These are phyloP conservation scores for Pachyrhizus erosus DNA, from an alignment of 306 rosid species.

Conservation along the genomic window DNA sequence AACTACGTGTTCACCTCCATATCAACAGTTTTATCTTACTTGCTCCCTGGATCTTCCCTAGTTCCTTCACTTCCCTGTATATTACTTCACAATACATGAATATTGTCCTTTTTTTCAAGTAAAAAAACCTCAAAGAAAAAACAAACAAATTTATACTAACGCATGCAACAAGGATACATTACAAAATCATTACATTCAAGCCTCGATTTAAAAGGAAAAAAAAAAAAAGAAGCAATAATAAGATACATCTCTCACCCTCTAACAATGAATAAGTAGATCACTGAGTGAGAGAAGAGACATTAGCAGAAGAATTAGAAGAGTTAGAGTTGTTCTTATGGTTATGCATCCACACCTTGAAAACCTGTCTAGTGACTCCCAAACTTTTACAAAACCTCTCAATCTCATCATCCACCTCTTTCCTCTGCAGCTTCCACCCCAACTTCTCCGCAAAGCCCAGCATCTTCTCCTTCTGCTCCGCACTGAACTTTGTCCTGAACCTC, in stretches of 20 bases:
- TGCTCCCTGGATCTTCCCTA: background rate
- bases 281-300: conserved; percentile 74
- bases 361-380: conserved; percentile 71
- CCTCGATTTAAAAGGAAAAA: background rate
- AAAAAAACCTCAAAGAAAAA: background rate
- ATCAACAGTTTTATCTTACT: background rate
- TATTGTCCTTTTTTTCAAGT: background rate
- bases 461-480: conserved; percentile 81
- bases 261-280: background rate
- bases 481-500: conserved; percentile 79
- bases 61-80: too few species aligned
- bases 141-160: background rate
- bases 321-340: conserved; percentile 77
- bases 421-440: conserved; percentile 80
- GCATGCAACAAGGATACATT: conserved; percentile 26
- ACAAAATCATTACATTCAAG: conserved; percentile 40
- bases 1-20: background rate
- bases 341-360: conserved; percentile 94
- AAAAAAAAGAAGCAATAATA: background rate
- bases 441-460: conserved; percentile 89
- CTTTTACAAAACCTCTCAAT: conserved; percentile 75
- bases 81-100: too few species aligned
- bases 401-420: conserved; percentile 80
- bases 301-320: conserved; percentile 54
- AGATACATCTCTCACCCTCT: background rate